Base-by-base conservation (phyloP, 805 yeast genomes). In the Candida xiaguanensis region DNA sequence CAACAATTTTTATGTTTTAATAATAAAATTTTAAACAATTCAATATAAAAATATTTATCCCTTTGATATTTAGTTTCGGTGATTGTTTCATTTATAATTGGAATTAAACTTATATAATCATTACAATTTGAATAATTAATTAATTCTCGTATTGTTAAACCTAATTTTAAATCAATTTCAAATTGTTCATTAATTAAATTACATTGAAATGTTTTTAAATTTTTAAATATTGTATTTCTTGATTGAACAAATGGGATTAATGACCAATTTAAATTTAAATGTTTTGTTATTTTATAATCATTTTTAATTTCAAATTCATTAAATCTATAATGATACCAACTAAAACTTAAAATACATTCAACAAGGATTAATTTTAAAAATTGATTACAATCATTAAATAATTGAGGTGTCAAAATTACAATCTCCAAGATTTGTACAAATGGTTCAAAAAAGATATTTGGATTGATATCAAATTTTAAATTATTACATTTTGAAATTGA, bases 271-370 rank as follows among this genome's bases (percentile, higher is more conserved):
- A 7, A 62, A 38, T 8, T 43, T 42, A 1, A 48, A 24, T 8
- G n/a, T 8, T 28, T 31, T 3, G n/a, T 31, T 9, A 31, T 8
- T 20, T 27, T 19, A 30, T 19, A 15, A 17, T 37, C 25, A 16
- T 4, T 35, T 32, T 14, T 38, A 17, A 25, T 26, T 18, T 34
- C 38, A 15, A 13, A 35, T 7, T 34, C 28, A 18, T 18, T 16
- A 41, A 55, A 69, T 16, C 51, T 50, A 76, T 75, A 74, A 42
- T 73, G 75, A 8, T 63, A 55, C 54, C 71, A 68, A 39, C 75
- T 69, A 44, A 72, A 75, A 34, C 59, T 63, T 13, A 74, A 48
- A 2, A 74, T 43, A 50, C 67, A 50, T 23, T 74, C 79, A 9
- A 71, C 33, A 15, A 74, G 34, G 1, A 63, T 46, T 32, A 59